Percentiles rank a stretch among this genome's conserved stretches.
Evolutionary conservation across 495 filamentous ascomycete species (phyloP).

Genomic region (Lophiotrema nucula): DNA sequence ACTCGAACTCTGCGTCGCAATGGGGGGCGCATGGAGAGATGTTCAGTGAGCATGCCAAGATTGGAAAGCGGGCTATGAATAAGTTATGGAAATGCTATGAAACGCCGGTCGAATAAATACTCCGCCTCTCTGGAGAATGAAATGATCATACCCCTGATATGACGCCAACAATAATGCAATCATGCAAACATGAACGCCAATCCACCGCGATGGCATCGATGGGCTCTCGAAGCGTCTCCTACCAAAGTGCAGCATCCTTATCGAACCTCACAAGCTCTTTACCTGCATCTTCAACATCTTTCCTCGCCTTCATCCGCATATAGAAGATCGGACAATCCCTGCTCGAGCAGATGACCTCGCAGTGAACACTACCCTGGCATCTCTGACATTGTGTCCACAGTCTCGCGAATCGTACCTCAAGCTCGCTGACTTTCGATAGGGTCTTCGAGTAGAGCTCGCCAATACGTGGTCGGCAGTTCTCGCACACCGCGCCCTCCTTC

Average conservation of each 20-base stretch:
- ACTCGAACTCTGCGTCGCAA: too few relatives aligned
- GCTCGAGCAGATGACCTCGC: constrained; percentile 94
- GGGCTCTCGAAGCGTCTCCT: too few relatives aligned
- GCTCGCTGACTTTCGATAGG: constrained; percentile 77
- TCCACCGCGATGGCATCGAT: too few relatives aligned
- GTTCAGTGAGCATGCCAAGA: too few relatives aligned
- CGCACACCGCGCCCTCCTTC: constrained; percentile 81
- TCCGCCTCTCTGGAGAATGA: too few relatives aligned
- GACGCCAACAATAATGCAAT: too few relatives aligned
- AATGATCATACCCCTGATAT: too few relatives aligned
- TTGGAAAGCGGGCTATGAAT: too few relatives aligned
- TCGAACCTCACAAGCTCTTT: constrained; percentile 92
- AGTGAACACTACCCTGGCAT: constrained; percentile 96
- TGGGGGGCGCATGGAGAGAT: too few relatives aligned
- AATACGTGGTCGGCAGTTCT: constrained; percentile 76
- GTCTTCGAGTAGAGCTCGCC: constrained; percentile 94
- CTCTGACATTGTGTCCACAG: constrained; percentile 99
- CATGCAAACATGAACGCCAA: too few relatives aligned
- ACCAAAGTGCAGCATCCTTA: constrained; percentile 67
- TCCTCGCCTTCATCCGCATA: constrained; percentile 99
- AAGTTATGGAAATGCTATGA: too few relatives aligned
- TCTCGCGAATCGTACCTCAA: constrained; percentile 88
- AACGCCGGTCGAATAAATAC: too few relatives aligned
- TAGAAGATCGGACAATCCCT: constrained; percentile 99
- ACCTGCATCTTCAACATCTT: constrained; percentile 92